Percentiles rank a stretch among this genome's conserved stretches.
phyloP scores from a whole-genome alignment of 441 rosid species.

The Adansonia grandidieri region DNA sequence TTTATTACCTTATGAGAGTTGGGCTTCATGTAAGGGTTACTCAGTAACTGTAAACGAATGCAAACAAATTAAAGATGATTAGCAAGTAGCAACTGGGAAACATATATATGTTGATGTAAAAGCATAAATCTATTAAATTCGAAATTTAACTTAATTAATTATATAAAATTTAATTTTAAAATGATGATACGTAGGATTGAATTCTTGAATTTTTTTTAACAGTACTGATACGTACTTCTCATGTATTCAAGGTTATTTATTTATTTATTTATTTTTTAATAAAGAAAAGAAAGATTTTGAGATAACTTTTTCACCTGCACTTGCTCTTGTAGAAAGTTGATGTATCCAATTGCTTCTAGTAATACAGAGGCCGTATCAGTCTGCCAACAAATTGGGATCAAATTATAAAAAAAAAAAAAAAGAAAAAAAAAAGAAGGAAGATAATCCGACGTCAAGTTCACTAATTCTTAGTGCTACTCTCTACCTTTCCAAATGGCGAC shows the following conservation, averaged over 20 bases:
- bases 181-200: too few species aligned
- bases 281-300: not conserved
- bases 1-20: conserved; percentile 52
- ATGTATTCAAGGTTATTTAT: too few species aligned
- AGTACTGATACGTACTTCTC: too few species aligned
- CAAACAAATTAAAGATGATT: conserved; percentile 17
- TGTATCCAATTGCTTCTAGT: conserved; percentile 77
- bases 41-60: conserved; percentile 57
- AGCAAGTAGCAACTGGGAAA: not conserved
- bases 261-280: too few species aligned
- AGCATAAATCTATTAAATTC: too few species aligned
- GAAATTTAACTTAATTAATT: too few species aligned
- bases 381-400: conserved; percentile 31
- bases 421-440: not conserved
- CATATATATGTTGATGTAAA: not conserved
- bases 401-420: too few species aligned
- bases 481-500: conserved; percentile 96
- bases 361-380: conserved; percentile 91
- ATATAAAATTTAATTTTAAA: too few species aligned
- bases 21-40: conserved; percentile 76
- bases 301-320: conserved; percentile 54
- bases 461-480: conserved; percentile 36
- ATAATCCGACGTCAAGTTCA: not conserved
- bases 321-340: conserved; percentile 81
- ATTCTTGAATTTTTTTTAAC: too few species aligned